Conservation (phyloP, 2,329 filamentous ascomycete genomes). For the Tympanopsis confertula region DNA sequence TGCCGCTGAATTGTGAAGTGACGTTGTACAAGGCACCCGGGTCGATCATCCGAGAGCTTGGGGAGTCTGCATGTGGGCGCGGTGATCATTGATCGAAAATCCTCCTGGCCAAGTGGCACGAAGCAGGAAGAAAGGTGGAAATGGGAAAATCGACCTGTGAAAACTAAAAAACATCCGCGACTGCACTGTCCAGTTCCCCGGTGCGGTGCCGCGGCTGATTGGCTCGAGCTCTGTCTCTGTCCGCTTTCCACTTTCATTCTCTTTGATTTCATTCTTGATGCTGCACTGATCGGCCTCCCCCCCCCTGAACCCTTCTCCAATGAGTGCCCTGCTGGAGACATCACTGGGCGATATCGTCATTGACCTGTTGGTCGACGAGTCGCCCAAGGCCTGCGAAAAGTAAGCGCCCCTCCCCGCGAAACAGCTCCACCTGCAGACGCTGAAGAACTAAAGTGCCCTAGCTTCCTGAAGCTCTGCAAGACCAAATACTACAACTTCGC, state of each 20-base stretch:
- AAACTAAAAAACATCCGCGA: no score
- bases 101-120: no score
- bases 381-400: constrained; percentile 63
- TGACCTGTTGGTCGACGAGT: constrained; percentile 55
- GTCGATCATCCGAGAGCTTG: no score
- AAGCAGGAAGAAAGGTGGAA: no score
- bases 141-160: no score
- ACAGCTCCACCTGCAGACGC: constrained; percentile 5
- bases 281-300: background rate
- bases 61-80: no score
- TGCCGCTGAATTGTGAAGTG: background rate
- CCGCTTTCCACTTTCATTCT: background rate
- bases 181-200: no score
- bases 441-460: constrained; percentile 23
- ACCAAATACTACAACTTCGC: constrained; percentile 71
- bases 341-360: constrained; percentile 63
- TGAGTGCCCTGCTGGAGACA: constrained; percentile 64
- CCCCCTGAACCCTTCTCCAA: constrained; percentile 22
- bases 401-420: constrained; percentile 27
- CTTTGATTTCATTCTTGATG: background rate
- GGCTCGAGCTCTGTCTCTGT: background rate
- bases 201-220: no score
- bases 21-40: no score
- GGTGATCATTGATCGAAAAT: no score
- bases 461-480: constrained; percentile 70